Evolutionary conservation across 306 rosid genomes (phyloP), one percentile per base, ranked within the genome.

Genomic region (Elaeagnus macrophylla): DNA sequence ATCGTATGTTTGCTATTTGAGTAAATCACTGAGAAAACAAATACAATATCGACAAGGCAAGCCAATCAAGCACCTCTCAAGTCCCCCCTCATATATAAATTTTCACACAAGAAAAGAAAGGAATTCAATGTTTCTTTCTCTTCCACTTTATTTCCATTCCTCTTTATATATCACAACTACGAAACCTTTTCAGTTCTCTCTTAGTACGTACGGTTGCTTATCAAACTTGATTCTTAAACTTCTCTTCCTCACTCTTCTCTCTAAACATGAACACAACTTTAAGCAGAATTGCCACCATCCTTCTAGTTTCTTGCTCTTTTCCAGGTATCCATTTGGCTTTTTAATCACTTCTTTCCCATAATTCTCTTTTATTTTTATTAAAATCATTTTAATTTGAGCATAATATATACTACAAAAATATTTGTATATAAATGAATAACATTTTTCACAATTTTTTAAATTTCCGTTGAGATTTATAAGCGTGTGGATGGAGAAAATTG

Each of bases 81-180:
- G 8, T 20, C 13, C 51, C 53, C 71, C 13, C 36, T n/a, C n/a
- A n/a, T n/a, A n/a, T n/a, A 53, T 46, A 70, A 55, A 54, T 67
- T 53, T 70, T 71, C 87, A 77, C 52, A 58, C 84, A 89, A 81
- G 95, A 73, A 89, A 89, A 89, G 97, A 79, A 89, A 86, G 74
- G 97, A 78, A 86, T 83, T 83, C 64, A 55, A 43, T 48, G 10
- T 41, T 39, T 36, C 65, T 38, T 25, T 25, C 32, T 25, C 32
- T 25, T 25, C n/a, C 15, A 18, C 45, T 39, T 42, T 48, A 50
- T 45, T n/a, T 51, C 51, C 37, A 53, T 12, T 53, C 64, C 39
- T 54, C 59, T 25, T 0, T 25, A 25, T 48, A 38, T 46, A 17
- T 62, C 48, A 2, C 32, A 25, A 25, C 32, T 25, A 25, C 4